These are phyloP conservation scores for Rhododendron williamsianum DNA, from an alignment of 148 eudicot species.

Conservation along the genomic window DNA sequence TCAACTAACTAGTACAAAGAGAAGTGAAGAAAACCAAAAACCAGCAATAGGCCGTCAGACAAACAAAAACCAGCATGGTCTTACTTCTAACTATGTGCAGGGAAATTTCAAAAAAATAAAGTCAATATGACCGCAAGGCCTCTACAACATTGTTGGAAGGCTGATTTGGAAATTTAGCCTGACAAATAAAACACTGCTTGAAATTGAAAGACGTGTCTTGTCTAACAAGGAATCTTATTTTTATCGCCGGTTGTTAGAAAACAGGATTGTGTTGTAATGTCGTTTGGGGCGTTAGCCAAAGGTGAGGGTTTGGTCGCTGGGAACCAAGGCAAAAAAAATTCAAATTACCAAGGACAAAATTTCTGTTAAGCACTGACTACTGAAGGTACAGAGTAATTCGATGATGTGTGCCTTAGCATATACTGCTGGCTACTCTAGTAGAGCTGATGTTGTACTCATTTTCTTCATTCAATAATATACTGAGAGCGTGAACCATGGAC, in stretches of 20 bases:
- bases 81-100: neutral
- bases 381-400: neutral
- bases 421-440: neutral
- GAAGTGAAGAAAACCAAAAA: neutral
- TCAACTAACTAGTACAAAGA: neutral
- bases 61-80: neutral
- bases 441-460: neutral
- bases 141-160: neutral
- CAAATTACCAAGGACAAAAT: neutral
- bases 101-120: neutral
- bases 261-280: neutral
- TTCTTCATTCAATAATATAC: neutral
- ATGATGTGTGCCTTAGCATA: neutral
- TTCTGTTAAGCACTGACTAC: neutral
- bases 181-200: neutral
- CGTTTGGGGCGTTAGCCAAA: neutral
- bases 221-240: neutral
- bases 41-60: neutral
- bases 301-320: neutral
- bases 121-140: neutral
- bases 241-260: neutral
- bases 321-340: neutral
- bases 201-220: neutral
- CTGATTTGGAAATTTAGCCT: neutral
- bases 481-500: neutral